These are phyloP conservation scores for Fonsecaea erecta DNA, from an alignment of 2,329 filamentous ascomycete species.

Conservation along the genomic window DNA sequence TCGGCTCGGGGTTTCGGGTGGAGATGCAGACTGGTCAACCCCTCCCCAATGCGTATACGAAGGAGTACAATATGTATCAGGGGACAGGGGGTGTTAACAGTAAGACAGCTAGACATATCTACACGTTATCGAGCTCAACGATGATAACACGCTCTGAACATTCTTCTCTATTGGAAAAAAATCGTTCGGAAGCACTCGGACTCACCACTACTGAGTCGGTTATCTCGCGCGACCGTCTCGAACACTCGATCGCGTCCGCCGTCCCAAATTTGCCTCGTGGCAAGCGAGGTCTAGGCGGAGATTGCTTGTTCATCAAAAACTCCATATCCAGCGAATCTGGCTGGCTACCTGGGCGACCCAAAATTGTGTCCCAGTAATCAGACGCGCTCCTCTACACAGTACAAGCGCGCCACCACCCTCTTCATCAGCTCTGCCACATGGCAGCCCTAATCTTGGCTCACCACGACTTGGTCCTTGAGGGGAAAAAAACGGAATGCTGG, in stretches of 20 bases:
- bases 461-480: background rate
- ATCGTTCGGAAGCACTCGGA: background rate
- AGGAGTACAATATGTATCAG: background rate
- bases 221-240: background rate
- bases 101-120: background rate
- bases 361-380: background rate
- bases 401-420: background rate
- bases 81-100: background rate
- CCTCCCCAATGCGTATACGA: slow-evolving; percentile 1
- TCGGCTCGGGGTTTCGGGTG: slow-evolving; percentile 11
- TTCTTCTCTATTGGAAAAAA: background rate
- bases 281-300: slow-evolving; percentile 11
- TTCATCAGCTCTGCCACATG: slow-evolving; percentile 5
- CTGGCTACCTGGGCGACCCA: background rate
- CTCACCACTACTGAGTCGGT: background rate
- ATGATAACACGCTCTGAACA: background rate
- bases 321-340: background rate
- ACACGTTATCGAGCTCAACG: background rate
- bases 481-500: background rate
- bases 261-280: slow-evolving; percentile 8
- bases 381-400: background rate
- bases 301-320: slow-evolving; percentile 19
- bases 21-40: slow-evolving; percentile 1
- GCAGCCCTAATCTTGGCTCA: background rate
- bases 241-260: background rate